These are phyloP conservation scores for Phaeophleospora eucalypticola DNA, from an alignment of 2,329 filamentous ascomycete species.

Conservation along the genomic window DNA sequence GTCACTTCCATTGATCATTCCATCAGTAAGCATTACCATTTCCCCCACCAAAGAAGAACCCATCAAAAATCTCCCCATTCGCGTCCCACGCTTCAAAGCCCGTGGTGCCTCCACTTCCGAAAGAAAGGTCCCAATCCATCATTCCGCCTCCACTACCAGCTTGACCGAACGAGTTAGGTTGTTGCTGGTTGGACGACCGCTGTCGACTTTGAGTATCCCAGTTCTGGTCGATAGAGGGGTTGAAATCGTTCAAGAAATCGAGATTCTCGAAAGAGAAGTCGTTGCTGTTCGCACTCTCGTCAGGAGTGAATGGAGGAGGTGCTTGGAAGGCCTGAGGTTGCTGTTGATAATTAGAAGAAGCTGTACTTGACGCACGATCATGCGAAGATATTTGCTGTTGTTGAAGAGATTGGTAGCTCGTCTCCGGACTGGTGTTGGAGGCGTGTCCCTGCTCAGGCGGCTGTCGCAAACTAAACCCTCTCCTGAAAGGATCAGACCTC, in stretches of 20 bases:
- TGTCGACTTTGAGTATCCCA: no score
- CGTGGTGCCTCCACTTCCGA: conserved; percentile 35
- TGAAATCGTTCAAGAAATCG: conserved; percentile 53
- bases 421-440: conserved; percentile 24
- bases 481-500: background rate
- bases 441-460: conserved; percentile 16
- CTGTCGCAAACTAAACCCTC: no score
- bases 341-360: no score
- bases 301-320: background rate
- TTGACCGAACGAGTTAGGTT: no score
- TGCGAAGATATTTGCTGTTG: no score
- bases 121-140: conserved; percentile 48
- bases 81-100: conserved; percentile 51
- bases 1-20: no score
- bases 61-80: conserved; percentile 55
- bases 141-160: no score
- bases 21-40: conserved; percentile 7
- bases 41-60: conserved; percentile 64
- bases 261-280: conserved; percentile 42
- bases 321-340: no score
- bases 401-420: conserved; percentile 19
- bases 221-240: conserved; percentile 25
- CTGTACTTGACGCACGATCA: no score
- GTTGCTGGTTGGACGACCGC: no score
- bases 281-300: conserved; percentile 18